Evolutionary conservation across 2,329 filamentous ascomycete genomes (phyloP).

Genomic region (Corniculantispora saksenae): DNA sequence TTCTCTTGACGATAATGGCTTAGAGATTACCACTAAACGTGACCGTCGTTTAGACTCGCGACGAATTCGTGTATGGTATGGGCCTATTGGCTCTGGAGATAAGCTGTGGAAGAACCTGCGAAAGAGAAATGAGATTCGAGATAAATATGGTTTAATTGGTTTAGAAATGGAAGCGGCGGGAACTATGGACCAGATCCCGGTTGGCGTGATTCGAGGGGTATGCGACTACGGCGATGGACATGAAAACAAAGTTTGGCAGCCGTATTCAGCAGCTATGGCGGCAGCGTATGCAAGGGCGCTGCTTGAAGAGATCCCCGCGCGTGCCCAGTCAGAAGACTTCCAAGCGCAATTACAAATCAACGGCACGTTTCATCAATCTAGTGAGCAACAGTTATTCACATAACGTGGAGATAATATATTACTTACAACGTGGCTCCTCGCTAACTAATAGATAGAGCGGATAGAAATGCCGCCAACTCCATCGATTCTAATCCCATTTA

Average conservation of each 20-base stretch:
- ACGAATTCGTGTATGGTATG: too few species aligned
- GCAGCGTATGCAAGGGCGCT: slow-evolving; percentile 31
- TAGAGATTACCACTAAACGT: slow-evolving; percentile 20
- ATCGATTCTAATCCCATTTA: too few species aligned
- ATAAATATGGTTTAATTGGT: slow-evolving; percentile 31
- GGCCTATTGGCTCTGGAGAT: slow-evolving; percentile 30
- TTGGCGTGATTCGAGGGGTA: slow-evolving; percentile 32
- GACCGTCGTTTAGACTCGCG: slow-evolving; percentile 20
- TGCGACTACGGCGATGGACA: slow-evolving; percentile 35
- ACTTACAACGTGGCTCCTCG: too few species aligned
- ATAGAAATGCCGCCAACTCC: too few species aligned
- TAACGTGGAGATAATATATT: too few species aligned
- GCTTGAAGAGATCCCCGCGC: slow-evolving; percentile 19
- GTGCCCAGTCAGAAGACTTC: too few species aligned
- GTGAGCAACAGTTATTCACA: too few species aligned
- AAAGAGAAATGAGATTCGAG: slow-evolving; percentile 27
- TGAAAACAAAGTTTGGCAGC: slow-evolving; percentile 35
- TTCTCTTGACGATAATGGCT: slow-evolving; percentile 15
- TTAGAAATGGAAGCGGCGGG: too few species aligned
- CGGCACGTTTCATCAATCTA: too few species aligned
- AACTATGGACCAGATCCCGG: slow-evolving; percentile 31
- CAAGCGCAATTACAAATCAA: too few species aligned
- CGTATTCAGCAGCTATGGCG: slow-evolving; percentile 35
- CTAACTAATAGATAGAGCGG: too few species aligned
- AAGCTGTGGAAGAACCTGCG: slow-evolving; percentile 29